These are phyloP conservation scores for Aspergillus tubingensis DNA, from an alignment of 2,329 filamentous ascomycete species.

Conservation along the genomic window DNA sequence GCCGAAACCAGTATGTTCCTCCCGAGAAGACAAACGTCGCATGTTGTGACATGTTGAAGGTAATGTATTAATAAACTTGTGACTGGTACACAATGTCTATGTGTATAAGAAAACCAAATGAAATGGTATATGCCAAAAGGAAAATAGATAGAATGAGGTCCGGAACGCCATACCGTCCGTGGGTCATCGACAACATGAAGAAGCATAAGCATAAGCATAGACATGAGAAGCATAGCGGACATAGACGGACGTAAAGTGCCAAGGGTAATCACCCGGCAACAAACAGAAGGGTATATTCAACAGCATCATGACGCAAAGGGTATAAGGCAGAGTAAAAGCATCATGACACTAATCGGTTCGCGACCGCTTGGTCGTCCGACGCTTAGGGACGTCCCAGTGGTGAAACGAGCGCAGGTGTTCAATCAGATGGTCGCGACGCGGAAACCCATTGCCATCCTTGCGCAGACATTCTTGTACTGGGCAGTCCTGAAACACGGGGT, in stretches of 20 bases:
- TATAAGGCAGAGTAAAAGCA: slow-evolving; percentile 7
- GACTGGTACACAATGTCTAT: neutral
- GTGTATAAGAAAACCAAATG: neutral
- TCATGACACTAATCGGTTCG: slow-evolving; percentile 18
- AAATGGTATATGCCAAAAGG: slow-evolving; percentile 2
- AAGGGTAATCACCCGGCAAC: neutral
- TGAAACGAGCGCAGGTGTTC: slow-evolving; percentile 62
- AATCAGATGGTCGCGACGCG: slow-evolving; percentile 57
- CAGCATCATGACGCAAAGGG: slow-evolving; percentile 6
- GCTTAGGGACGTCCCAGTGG: slow-evolving; percentile 49
- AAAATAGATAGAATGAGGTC: neutral
- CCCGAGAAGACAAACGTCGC: neutral
- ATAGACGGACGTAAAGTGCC: slow-evolving; percentile 3
- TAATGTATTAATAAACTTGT: neutral
- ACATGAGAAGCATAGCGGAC: neutral
- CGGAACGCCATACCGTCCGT: neutral
- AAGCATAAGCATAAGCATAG: neutral
- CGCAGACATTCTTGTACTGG: slow-evolving; percentile 46
- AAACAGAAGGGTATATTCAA: neutral
- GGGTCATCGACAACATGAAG: slow-evolving; percentile 1
- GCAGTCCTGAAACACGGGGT: slow-evolving; percentile 48
- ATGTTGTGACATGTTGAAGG: neutral
- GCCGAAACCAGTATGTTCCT: neutral
- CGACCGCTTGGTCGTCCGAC: slow-evolving; percentile 33
- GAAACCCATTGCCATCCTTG: slow-evolving; percentile 54